Percentiles rank a stretch among this genome's conserved stretches.
phyloP scores from a whole-genome alignment of 768 basidiomycete genomes.

The Trametes villosa region DNA sequence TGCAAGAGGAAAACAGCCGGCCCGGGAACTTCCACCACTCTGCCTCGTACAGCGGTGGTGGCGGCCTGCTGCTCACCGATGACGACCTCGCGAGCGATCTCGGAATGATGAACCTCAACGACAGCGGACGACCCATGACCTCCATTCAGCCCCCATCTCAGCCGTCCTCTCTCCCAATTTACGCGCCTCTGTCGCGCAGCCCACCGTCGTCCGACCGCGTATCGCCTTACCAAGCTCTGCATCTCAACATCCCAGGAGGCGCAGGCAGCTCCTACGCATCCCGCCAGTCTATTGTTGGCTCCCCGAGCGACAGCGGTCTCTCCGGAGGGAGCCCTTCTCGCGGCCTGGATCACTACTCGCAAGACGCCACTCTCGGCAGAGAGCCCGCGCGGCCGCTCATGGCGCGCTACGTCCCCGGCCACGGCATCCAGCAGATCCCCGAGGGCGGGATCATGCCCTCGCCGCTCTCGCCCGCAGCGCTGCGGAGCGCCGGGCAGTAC shows the following conservation, averaged over 20 bases:
- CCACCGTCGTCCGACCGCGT: conserved; percentile 53
- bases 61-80: conserved; percentile 72
- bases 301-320: conserved; percentile 65
- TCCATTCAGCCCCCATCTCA: conserved; percentile 61
- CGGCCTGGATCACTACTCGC: conserved; percentile 50
- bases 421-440: conserved; percentile 64
- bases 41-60: conserved; percentile 47
- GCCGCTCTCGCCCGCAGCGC: conserved; percentile 57
- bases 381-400: conserved; percentile 44
- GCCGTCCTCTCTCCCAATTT: conserved; percentile 77
- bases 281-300: conserved; percentile 56
- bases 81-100: conserved; percentile 81
- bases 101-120: conserved; percentile 60
- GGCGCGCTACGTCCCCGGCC: conserved; percentile 66
- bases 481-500: conserved; percentile 21
- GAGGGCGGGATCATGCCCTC: conserved; percentile 45
- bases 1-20: conserved; percentile 44
- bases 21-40: conserved; percentile 37
- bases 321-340: conserved; percentile 54
- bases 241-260: conserved; percentile 56
- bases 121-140: conserved; percentile 32
- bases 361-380: conserved; percentile 36
- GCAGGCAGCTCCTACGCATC: conserved; percentile 45
- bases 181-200: conserved; percentile 69
- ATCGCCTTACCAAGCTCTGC: conserved; percentile 64